A percentile compares a stretch with the other conserved stretches of the same genome.
phyloP scores from a whole-genome alignment of 805 yeast genomes.

The Lipomyces starkeyi region DNA sequence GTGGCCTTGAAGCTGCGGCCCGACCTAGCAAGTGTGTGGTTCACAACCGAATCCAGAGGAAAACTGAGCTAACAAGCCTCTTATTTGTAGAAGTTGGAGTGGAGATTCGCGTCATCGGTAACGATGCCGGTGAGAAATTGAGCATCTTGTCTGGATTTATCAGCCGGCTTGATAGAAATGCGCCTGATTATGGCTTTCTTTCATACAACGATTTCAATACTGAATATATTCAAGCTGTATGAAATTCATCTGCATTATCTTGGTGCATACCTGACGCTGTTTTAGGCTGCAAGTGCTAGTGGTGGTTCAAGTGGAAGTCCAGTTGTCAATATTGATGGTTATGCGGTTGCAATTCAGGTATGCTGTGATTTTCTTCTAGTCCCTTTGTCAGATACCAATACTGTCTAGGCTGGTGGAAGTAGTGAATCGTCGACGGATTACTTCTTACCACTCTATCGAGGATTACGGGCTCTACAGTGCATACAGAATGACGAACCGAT shows the following conservation, averaged over 20 bases:
- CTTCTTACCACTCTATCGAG: constrained; percentile 84
- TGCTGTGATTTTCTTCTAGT: background rate
- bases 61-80: background rate
- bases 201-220: constrained; percentile 67
- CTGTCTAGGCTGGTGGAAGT: constrained; percentile 85
- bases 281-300: constrained; percentile 82
- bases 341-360: constrained; percentile 72
- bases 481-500: constrained; percentile 64
- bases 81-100: constrained; percentile 77
- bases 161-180: constrained; percentile 83
- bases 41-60: background rate
- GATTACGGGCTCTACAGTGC: constrained; percentile 78
- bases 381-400: background rate
- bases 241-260: background rate
- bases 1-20: constrained; percentile 73
- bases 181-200: constrained; percentile 89
- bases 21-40: constrained; percentile 51
- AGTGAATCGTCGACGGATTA: constrained; percentile 92
- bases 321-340: constrained; percentile 86
- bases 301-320: constrained; percentile 98
- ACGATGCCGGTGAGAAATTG: constrained; percentile 93
- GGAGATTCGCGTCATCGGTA: constrained; percentile 93
- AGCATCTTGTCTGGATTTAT: constrained; percentile 88
- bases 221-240: constrained; percentile 33
- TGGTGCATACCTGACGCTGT: background rate